Conservation (phyloP, 2,329 filamentous ascomycete species). For the Colletotrichum tofieldiae region DNA sequence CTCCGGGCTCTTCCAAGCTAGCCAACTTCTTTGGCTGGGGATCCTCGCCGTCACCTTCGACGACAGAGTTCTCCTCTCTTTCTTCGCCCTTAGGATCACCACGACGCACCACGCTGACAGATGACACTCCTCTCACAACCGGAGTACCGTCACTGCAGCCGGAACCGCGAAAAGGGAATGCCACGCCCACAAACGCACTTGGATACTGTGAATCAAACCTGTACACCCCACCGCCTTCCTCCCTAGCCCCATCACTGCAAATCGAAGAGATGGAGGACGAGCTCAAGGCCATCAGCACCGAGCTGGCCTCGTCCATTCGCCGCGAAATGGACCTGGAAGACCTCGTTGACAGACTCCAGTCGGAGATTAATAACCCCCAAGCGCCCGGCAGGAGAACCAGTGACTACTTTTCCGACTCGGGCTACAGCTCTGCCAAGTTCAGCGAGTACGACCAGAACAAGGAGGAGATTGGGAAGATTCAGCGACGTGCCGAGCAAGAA, state of each 20-base stretch:
- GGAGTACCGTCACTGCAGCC: conserved; percentile 40
- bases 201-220: conserved; percentile 68
- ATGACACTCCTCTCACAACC: conserved; percentile 55
- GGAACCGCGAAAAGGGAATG: conserved; percentile 58
- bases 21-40: conserved; percentile 71
- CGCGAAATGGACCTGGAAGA: conserved; percentile 98
- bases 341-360: conserved; percentile 87
- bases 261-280: conserved; percentile 95
- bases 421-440: conserved; percentile 86
- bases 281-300: conserved; percentile 91
- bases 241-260: conserved; percentile 64
- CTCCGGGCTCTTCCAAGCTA: conserved; percentile 66
- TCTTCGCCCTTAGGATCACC: conserved; percentile 66
- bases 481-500: conserved; percentile 90
- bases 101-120: conserved; percentile 54
- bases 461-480: conserved; percentile 85
- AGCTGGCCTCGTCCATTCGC: conserved; percentile 92
- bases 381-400: conserved; percentile 82
- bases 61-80: conserved; percentile 68
- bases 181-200: conserved; percentile 59
- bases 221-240: conserved; percentile 62
- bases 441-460: conserved; percentile 75
- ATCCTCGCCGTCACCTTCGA: conserved; percentile 61
- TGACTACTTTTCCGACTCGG: conserved; percentile 98
- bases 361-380: conserved; percentile 76